These are phyloP conservation scores for Trichosporon ovoides DNA, from an alignment of 1,284 basidiomycete genomes.

Conservation along the genomic window DNA sequence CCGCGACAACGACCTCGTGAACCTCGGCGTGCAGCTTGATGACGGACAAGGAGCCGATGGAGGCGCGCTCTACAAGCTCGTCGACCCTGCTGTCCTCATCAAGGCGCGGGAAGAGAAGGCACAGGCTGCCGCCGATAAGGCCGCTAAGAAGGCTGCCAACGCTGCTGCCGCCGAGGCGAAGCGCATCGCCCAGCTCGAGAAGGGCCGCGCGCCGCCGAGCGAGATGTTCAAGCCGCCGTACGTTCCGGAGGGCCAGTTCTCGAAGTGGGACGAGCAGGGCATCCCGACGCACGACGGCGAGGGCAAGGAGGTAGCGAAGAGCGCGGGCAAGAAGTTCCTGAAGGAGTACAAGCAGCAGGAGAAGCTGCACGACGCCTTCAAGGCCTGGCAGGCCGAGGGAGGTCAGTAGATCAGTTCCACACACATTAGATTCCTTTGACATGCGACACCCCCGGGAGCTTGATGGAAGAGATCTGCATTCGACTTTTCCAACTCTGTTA, in stretches of 20 bases:
- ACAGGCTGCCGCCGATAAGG: constrained; percentile 68
- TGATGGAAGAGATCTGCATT: not conserved
- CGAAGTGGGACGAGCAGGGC: constrained; percentile 77
- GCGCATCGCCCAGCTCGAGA: constrained; percentile 70
- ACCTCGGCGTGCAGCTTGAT: constrained; percentile 90
- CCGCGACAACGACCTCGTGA: constrained; percentile 82
- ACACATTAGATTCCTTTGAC: not conserved
- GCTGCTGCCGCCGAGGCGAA: constrained; percentile 69
- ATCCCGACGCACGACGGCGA: constrained; percentile 76
- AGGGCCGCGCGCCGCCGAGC: constrained; percentile 67
- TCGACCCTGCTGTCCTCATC: constrained; percentile 74
- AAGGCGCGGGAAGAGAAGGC: constrained; percentile 85
- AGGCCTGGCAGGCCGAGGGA: constrained; percentile 31
- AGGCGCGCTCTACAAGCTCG: constrained; percentile 86
- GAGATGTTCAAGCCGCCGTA: constrained; percentile 83
- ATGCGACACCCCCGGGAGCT: no score
- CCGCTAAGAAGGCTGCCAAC: constrained; percentile 70
- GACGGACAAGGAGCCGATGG: constrained; percentile 86
- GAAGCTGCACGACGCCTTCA: constrained; percentile 68
- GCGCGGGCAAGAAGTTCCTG: constrained; percentile 66
- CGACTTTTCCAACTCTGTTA: not conserved
- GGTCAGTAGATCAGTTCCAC: constrained; percentile 11
- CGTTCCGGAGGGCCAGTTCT: constrained; percentile 62
- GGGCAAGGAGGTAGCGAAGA: constrained; percentile 82
- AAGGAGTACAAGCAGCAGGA: constrained; percentile 76